Percentiles rank a stretch among this genome's conserved stretches.
Conservation (phyloP, 768 basidiomycete species). For the Boletellus sp. region DNA sequence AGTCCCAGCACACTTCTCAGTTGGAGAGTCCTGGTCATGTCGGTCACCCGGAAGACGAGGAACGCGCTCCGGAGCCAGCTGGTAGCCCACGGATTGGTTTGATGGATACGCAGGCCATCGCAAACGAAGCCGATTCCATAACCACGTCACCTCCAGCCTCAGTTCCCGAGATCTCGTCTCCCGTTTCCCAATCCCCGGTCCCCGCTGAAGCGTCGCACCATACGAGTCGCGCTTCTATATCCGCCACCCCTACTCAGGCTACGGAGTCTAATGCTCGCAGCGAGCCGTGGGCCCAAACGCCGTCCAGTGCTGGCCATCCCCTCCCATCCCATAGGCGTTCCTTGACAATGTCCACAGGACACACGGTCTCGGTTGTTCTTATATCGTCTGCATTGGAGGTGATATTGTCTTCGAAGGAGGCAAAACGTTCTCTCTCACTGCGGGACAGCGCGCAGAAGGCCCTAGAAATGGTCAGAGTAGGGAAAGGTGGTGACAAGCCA, state of each 20-base stretch:
- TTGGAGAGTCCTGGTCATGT: not conserved
- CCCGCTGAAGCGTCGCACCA: constrained; percentile 5
- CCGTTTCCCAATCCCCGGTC: constrained; percentile 1
- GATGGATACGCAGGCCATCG: constrained; percentile 2
- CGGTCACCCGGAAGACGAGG: not conserved
- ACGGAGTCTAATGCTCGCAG: constrained; percentile 13
- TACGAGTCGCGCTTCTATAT: constrained; percentile 2
- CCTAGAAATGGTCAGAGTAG: constrained; percentile 73
- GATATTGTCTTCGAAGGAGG: constrained; percentile 85
- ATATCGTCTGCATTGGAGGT: constrained; percentile 83
- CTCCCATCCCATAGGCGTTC: constrained; percentile 48
- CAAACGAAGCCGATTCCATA: constrained; percentile 1
- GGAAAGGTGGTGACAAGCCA: constrained; percentile 71
- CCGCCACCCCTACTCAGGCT: constrained; percentile 5
- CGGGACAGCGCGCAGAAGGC: constrained; percentile 81
- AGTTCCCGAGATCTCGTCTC: constrained; percentile 7
- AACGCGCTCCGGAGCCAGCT: not conserved
- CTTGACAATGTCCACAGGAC: constrained; percentile 62
- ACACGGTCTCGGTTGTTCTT: constrained; percentile 73
- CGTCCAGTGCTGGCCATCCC: constrained; percentile 13
- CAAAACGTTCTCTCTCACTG: constrained; percentile 75
- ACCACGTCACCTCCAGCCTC: not conserved
- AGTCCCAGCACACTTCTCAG: constrained; percentile 3
- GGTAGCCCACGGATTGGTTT: not conserved
- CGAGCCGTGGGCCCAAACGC: constrained; percentile 17